A percentile compares a stretch with the other conserved stretches of the same genome.
Evolutionary conservation across 2,329 filamentous ascomycete genomes (phyloP).

Genomic region (Diaporthe citri): DNA sequence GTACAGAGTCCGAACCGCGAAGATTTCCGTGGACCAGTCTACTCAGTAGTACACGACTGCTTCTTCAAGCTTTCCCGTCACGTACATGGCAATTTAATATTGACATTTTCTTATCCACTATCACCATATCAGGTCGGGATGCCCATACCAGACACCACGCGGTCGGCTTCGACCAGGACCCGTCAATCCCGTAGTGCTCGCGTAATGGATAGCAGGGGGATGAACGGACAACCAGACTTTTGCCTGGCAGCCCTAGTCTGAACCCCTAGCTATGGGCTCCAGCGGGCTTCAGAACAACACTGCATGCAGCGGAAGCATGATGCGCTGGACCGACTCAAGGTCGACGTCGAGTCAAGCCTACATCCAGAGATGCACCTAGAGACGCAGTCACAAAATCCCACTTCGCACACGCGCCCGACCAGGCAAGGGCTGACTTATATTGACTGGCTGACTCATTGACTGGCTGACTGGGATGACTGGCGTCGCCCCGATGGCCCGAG

Average conservation of each 20-base stretch:
- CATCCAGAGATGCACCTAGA: constrained; percentile 18
- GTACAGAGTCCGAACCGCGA: constrained; percentile 28
- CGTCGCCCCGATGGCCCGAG: background rate
- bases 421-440: background rate
- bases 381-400: constrained; percentile 12
- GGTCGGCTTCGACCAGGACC: background rate
- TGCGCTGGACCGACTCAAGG: background rate
- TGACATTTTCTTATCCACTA: background rate
- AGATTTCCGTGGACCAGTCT: background rate
- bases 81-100: background rate
- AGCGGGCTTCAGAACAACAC: background rate
- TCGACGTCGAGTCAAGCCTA: constrained; percentile 17
- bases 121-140: background rate
- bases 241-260: constrained; percentile 1
- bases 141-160: constrained; percentile 5
- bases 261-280: background rate
- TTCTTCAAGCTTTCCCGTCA: background rate
- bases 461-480: background rate
- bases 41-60: background rate
- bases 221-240: background rate
- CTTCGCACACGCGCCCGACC: constrained; percentile 11
- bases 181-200: background rate
- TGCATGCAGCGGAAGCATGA: constrained; percentile 4
- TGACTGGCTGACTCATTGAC: background rate
- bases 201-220: background rate